Percentiles rank a stretch among this genome's conserved stretches.
phyloP scores from a whole-genome alignment of 75 land plant genomes.

The Ceratopteris richardii region DNA sequence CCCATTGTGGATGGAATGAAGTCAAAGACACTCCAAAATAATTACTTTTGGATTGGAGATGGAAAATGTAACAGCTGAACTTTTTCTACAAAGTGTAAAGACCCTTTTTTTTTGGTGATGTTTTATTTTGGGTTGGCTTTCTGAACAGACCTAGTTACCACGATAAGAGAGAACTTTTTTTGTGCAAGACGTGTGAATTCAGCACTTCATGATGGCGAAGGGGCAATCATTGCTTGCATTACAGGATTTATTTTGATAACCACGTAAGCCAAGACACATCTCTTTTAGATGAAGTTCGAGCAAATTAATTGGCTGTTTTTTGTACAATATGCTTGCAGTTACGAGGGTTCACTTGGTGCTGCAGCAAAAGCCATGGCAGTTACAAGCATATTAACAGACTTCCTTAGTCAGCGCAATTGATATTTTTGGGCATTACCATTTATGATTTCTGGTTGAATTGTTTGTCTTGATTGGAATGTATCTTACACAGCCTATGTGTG shows the following conservation, averaged over 20 bases:
- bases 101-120: background rate
- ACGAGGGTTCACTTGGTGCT: slow-evolving; percentile 66
- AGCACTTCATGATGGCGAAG: slow-evolving; percentile 56
- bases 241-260: slow-evolving; percentile 49
- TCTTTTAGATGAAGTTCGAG: background rate
- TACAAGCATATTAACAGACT: slow-evolving; percentile 44
- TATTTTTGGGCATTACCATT: no score
- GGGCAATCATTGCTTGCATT: slow-evolving; percentile 56
- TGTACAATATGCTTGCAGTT: slow-evolving; percentile 21
- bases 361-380: slow-evolving; percentile 66
- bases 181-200: slow-evolving; percentile 59
- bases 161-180: slow-evolving; percentile 64
- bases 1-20: slow-evolving; percentile 47
- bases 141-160: slow-evolving; percentile 50
- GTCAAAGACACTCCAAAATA: slow-evolving; percentile 34
- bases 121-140: background rate
- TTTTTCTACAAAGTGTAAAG: background rate
- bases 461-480: no score
- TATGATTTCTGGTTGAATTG: no score
- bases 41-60: slow-evolving; percentile 46
- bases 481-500: no score
- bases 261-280: slow-evolving; percentile 29
- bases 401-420: slow-evolving; percentile 19
- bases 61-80: slow-evolving; percentile 50
- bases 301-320: background rate